Conservation (phyloP, 148 eudicot species). For the Nepenthes gracilis region DNA sequence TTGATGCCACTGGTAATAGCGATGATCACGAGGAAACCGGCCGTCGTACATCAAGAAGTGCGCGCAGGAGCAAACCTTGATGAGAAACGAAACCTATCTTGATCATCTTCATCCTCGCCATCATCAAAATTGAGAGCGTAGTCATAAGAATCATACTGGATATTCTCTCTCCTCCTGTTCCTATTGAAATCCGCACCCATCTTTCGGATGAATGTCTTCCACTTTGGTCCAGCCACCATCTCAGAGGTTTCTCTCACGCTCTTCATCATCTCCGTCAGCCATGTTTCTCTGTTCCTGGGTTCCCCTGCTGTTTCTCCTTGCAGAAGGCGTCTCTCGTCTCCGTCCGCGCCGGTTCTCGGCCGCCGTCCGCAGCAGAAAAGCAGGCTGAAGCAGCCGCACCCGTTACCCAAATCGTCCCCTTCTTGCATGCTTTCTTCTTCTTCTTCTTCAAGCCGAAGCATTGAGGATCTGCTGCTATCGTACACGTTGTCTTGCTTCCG, state of each 20-base stretch:
- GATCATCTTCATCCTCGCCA: conserved; percentile 23
- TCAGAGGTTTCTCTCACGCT: conserved; percentile 43
- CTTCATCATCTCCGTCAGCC: conserved; percentile 33
- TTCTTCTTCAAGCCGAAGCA: background rate
- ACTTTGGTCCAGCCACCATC: conserved; percentile 62
- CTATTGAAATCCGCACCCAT: conserved; percentile 30
- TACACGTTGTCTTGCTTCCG: too few species aligned
- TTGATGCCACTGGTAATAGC: too few species aligned
- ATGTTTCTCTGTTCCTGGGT: conserved; percentile 11
- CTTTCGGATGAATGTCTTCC: conserved; percentile 67
- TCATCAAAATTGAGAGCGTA: conserved; percentile 70
- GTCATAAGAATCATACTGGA: conserved; percentile 46
- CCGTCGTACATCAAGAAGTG: too few species aligned
- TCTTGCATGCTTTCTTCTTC: conserved; percentile 1
- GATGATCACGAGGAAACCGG: too few species aligned
- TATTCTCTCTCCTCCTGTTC: conserved; percentile 17
- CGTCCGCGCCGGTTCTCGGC: background rate
- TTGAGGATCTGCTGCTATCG: too few species aligned
- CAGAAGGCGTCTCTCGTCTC: conserved; percentile 17
- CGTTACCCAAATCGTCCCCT: conserved; percentile 5
- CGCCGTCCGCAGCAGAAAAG: conserved; percentile 7
- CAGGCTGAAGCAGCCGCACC: conserved; percentile 34
- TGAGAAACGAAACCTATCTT: conserved; percentile 35
- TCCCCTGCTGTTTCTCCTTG: conserved; percentile 8
- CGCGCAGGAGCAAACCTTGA: conserved; percentile 32